Evolutionary conservation across 257 asterid genomes (phyloP).

Genomic region (Primulina eburnea): DNA sequence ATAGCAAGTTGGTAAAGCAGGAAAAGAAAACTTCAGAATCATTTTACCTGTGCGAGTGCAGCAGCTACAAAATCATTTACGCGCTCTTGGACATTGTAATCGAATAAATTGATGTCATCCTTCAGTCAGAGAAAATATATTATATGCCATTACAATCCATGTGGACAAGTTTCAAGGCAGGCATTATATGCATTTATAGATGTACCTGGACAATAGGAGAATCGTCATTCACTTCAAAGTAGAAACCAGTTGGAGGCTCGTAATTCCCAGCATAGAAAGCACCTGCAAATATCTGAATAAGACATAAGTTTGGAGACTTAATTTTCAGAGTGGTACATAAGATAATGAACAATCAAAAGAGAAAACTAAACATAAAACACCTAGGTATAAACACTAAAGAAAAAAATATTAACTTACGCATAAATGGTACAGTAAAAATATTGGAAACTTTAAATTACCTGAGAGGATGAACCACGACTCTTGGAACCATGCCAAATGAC

Average conservation of each 20-base stretch:
- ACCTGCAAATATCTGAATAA: constrained; percentile 85
- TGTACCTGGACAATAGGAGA: constrained; percentile 83
- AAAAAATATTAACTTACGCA: not conserved
- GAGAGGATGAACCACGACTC: constrained; percentile 77
- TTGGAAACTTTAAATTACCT: constrained; percentile 42
- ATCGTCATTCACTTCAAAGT: constrained; percentile 77
- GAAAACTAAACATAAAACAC: not conserved
- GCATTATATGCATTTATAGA: not conserved
- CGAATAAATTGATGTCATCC: constrained; percentile 73
- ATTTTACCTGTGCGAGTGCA: constrained; percentile 68
- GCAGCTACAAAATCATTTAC: constrained; percentile 91
- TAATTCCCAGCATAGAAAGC: constrained; percentile 85
- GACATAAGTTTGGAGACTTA: constrained; percentile 2
- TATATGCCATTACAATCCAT: constrained; percentile 25
- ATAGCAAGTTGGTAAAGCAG: constrained; percentile 3
- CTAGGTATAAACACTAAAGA: not conserved
- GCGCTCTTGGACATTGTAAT: constrained; percentile 90
- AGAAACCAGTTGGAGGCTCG: constrained; percentile 81
- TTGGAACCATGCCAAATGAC: constrained; percentile 90
- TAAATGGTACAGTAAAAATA: constrained; percentile 8
- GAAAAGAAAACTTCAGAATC: constrained; percentile 8
- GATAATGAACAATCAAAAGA: not conserved
- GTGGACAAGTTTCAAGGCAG: constrained; percentile 15
- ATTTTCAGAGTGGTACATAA: constrained; percentile 7
- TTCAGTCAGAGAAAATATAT: constrained; percentile 29